Percentiles rank a stretch among this genome's conserved stretches.
Evolutionary conservation across 2,329 filamentous ascomycete species (phyloP).

Genomic region (Scedosporium apiospermum): DNA sequence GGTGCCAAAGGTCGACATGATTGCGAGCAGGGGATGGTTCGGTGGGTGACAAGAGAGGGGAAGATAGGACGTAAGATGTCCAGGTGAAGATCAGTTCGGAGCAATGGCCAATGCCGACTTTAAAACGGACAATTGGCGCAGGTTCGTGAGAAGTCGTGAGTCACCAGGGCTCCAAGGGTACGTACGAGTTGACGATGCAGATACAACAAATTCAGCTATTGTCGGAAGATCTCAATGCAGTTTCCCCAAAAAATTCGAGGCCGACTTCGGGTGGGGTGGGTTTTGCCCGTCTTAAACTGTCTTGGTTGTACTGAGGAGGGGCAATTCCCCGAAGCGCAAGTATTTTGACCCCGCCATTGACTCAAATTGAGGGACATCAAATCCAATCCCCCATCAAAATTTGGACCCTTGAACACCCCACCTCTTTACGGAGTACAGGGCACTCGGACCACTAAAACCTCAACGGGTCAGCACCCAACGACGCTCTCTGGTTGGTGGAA

Average conservation of each 20-base stretch:
- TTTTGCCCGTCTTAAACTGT: neutral
- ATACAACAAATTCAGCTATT: neutral
- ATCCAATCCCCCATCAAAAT: neutral
- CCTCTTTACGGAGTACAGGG: neutral
- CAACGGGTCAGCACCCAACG: neutral
- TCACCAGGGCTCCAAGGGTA: neutral
- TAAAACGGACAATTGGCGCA: too few species aligned
- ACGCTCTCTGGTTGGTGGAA: neutral
- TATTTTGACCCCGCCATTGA: neutral
- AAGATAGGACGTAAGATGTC: neutral
- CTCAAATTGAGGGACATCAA: neutral
- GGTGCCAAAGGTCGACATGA: slow-evolving; percentile 81
- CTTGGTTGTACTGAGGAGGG: too few species aligned
- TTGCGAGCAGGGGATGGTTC: slow-evolving; percentile 16
- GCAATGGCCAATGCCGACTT: neutral
- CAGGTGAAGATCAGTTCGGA: neutral
- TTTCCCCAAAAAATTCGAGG: neutral
- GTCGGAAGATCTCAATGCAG: neutral
- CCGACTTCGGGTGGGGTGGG: neutral
- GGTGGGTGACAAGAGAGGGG: slow-evolving; percentile 9
- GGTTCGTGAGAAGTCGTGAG: neutral
- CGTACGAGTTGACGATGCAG: neutral
- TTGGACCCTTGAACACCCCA: neutral
- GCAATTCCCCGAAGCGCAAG: too few species aligned
- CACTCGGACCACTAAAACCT: neutral